These are phyloP conservation scores for Heracleum sosnowskyi DNA, from an alignment of 129 eudicot genomes.

Conservation along the genomic window DNA sequence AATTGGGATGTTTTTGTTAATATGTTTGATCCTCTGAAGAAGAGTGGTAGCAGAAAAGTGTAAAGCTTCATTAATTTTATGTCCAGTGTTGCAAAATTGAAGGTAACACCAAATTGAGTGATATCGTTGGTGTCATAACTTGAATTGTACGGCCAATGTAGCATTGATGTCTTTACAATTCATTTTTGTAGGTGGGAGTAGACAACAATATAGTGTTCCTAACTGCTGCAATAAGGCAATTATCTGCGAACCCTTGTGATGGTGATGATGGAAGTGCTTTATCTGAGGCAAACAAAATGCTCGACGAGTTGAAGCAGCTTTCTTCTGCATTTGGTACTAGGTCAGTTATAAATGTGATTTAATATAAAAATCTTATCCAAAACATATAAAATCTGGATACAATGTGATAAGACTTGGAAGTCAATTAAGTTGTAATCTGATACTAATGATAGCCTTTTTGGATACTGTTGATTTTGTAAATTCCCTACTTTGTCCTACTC, in stretches of 20 bases:
- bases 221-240: too few species aligned
- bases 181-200: too few species aligned
- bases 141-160: not conserved
- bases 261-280: too few species aligned
- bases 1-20: slow-evolving; percentile 20
- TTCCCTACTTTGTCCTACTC: too few species aligned
- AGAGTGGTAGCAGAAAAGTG: slow-evolving; percentile 4
- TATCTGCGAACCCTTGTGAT: too few species aligned
- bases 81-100: slow-evolving; percentile 17
- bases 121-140: not conserved
- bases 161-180: not conserved
- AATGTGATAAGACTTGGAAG: not conserved
- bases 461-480: too few species aligned
- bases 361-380: not conserved
- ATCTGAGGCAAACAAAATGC: slow-evolving; percentile 11
- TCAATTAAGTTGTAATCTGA: not conserved
- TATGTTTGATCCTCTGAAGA: slow-evolving; percentile 19
- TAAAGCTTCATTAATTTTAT: not conserved
- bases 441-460: too few species aligned
- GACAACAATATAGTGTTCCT: too few species aligned
- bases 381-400: not conserved
- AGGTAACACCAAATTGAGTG: slow-evolving; percentile 25
- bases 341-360: slow-evolving; percentile 18
- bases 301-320: slow-evolving; percentile 25
- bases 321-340: slow-evolving; percentile 30